Percentiles rank a stretch among this genome's conserved stretches.
Conservation (phyloP, 257 asterid species). For the Petunia secreta region DNA sequence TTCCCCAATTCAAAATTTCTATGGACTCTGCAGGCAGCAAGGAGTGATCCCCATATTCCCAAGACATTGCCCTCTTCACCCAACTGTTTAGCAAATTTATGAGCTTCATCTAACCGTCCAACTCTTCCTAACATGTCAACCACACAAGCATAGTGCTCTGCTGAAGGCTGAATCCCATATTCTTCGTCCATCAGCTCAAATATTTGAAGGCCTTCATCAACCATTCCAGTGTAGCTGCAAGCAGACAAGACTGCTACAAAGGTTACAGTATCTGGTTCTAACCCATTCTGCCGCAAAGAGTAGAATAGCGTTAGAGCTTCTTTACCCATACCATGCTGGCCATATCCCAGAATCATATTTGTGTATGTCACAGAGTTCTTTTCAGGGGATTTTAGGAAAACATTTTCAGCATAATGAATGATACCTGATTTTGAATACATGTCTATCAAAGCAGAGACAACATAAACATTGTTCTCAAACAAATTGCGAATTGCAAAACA, state of each 20-base stretch:
- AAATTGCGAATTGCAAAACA: conserved; percentile 63
- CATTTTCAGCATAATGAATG: conserved; percentile 64
- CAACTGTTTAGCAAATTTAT: conserved; percentile 57
- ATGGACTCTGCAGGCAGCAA: conserved; percentile 76
- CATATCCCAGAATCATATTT: conserved; percentile 90
- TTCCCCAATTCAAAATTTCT: conserved; percentile 74
- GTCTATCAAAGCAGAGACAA: conserved; percentile 78
- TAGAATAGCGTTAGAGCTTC: conserved; percentile 61
- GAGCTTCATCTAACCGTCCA: conserved; percentile 84
- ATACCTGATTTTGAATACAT: conserved; percentile 90
- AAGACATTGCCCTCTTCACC: conserved; percentile 54
- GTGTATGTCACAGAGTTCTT: conserved; percentile 80
- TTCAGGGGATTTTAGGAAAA: conserved; percentile 50
- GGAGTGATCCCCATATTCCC: conserved; percentile 87
- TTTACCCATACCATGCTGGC: conserved; percentile 87
- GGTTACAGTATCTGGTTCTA: conserved; percentile 61
- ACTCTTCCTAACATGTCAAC: conserved; percentile 92
- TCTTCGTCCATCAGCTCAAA: conserved; percentile 63
- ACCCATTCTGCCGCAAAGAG: conserved; percentile 52
- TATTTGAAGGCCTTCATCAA: conserved; percentile 70
- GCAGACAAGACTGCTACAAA: conserved; percentile 76
- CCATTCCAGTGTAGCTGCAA: conserved; percentile 74
- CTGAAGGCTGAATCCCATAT: conserved; percentile 58
- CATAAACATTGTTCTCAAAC: conserved; percentile 67
- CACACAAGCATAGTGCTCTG: conserved; percentile 75